Conservation (phyloP, 352 stramenopile species). For the Globisporangium middletonii region DNA sequence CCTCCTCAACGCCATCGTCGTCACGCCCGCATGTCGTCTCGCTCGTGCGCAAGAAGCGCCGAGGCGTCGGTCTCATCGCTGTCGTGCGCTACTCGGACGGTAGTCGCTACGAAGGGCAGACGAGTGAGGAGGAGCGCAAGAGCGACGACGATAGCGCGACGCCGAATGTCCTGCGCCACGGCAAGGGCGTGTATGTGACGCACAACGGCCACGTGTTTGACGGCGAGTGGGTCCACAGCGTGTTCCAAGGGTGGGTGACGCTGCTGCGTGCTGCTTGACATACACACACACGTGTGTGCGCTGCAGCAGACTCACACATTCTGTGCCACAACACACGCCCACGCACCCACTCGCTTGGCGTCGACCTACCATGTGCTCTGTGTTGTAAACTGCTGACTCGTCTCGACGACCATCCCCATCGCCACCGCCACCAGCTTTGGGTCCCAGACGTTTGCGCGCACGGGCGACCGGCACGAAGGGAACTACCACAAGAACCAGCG, state of each 20-base stretch:
- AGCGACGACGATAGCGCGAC: conserved; percentile 21
- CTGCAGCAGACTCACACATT: not conserved
- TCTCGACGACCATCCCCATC: conserved; percentile 1
- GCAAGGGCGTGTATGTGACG: conserved; percentile 48
- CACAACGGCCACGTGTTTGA: conserved; percentile 65
- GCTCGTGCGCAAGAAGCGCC: conserved; percentile 41
- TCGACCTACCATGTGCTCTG: not conserved
- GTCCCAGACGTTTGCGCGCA: conserved; percentile 75
- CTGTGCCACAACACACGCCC: no score
- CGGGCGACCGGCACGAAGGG: conserved; percentile 80
- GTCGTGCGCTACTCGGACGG: conserved; percentile 61
- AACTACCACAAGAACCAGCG: conserved; percentile 85
- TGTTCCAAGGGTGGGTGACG: conserved; percentile 73
- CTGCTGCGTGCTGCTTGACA: not conserved
- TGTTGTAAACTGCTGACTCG: not conserved
- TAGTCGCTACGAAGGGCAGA: conserved; percentile 57
- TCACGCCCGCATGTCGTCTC: conserved; percentile 32
- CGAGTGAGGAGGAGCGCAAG: not conserved
- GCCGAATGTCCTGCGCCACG: conserved; percentile 36
- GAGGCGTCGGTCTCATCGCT: conserved; percentile 15
- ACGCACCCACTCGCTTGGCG: no score
- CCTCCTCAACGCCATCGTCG: not conserved
- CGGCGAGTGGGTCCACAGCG: conserved; percentile 74
- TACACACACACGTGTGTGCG: not conserved
- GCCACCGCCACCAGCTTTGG: conserved; percentile 48